These are phyloP conservation scores for Paramecium primaurelia DNA, from an alignment of 73 alveolate species.

Conservation along the genomic window DNA sequence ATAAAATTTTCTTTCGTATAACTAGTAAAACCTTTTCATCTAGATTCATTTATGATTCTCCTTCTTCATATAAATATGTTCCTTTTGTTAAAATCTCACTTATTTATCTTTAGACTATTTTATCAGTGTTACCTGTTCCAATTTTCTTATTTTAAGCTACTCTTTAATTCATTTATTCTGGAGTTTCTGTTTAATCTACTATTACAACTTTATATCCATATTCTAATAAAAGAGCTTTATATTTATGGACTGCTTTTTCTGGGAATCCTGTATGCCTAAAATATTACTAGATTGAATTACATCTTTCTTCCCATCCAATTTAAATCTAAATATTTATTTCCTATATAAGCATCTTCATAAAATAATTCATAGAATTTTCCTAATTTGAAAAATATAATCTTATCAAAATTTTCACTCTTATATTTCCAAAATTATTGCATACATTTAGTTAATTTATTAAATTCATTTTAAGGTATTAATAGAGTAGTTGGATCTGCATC, in stretches of 20 bases:
- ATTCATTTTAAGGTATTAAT: slow-evolving; percentile 62
- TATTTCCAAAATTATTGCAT: slow-evolving; percentile 75
- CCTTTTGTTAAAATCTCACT: slow-evolving; percentile 74
- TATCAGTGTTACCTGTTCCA: slow-evolving; percentile 25
- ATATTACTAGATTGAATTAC: not conserved
- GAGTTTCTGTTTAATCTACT: slow-evolving; percentile 73
- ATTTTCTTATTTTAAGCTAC: slow-evolving; percentile 52
- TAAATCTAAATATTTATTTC: slow-evolving; percentile 71
- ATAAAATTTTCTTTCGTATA: slow-evolving; percentile 3
- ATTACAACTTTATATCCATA: slow-evolving; percentile 71
- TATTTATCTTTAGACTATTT: slow-evolving; percentile 69
- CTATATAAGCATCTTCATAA: slow-evolving; percentile 77
- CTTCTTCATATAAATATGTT: slow-evolving; percentile 57
- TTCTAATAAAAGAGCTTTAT: slow-evolving; percentile 51
- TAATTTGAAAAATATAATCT: slow-evolving; percentile 74
- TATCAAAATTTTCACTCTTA: slow-evolving; percentile 69
- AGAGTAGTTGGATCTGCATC: slow-evolving; percentile 80
- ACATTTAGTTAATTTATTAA: slow-evolving; percentile 72
- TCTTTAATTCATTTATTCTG: slow-evolving; percentile 60
- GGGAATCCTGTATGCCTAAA: slow-evolving; percentile 83
- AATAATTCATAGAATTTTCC: slow-evolving; percentile 83
- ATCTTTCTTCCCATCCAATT: slow-evolving; percentile 88
- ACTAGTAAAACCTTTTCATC: slow-evolving; percentile 3
- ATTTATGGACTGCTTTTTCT: slow-evolving; percentile 71
- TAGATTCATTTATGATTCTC: slow-evolving; percentile 15